Base-by-base conservation (phyloP, 192 early-diverging fungal species). In the Entomortierella parvispora region DNA sequence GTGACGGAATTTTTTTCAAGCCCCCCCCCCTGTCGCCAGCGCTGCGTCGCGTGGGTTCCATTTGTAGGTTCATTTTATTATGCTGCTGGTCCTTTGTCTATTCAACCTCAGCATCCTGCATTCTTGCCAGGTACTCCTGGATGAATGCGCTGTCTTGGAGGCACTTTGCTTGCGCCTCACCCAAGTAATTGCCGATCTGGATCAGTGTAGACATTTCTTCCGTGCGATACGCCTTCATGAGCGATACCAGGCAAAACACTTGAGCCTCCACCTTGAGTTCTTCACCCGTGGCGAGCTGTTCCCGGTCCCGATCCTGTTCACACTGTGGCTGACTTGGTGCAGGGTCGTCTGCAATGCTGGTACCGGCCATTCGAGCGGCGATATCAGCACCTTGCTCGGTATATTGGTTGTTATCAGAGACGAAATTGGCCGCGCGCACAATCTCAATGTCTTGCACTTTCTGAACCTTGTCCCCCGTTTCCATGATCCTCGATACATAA, bases 381-480 rank as follows among this genome's bases (percentile, higher is more conserved):
- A n/a, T n/a, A n/a, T n/a, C n/a, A n/a, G n/a, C n/a, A n/a, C n/a
- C n/a, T n/a, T 3, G 31, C n/a, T 47, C 59, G 44, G 4, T 23
- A 26, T 1, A 4, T 20, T 0, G 10, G 23, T 45, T 29, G 1
- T 18, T 7, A 8, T 61, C 68, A 11, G 0, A 0, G 3, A 67
- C 58, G 37, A 51, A 76, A 15, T 62, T 48, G 18, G 62, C 26
- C 14, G 59, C 37, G 1, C 61, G 45, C 5, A 77, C 47, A 51
- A 64, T 58, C 48, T 57, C 65, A 17, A 52, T 10, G 31, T 52
- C 53, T n/a, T 63, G 59, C 0, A 33, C 48, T 22, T 18, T 77
- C 28, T 77, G 65, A 1, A 77, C 74, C 49, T 53, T 77, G 26
- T 77, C 61, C 0, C 74, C 74, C 10, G 74, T 77, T 42, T 62